phyloP scores from a whole-genome alignment of 768 basidiomycete genomes.

The Tylopilus plumbeoviolaceoides region DNA sequence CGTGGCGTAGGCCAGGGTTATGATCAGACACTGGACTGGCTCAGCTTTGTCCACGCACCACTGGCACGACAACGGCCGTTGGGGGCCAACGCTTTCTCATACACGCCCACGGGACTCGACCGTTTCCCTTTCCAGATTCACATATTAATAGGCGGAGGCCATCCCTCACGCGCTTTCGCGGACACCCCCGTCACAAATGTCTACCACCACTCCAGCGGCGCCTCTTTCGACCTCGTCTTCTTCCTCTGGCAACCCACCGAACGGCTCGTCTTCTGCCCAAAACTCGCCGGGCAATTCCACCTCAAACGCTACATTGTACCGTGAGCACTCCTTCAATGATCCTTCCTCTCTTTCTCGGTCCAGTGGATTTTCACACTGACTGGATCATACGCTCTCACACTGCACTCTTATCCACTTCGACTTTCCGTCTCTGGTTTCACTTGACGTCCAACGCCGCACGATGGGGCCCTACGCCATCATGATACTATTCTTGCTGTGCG shows the following conservation, averaged over 20 bases:
- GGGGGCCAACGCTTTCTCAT: not conserved
- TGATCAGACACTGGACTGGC: too few species aligned
- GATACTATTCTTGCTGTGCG: constrained; percentile 1
- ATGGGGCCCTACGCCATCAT: not conserved
- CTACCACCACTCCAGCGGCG: not conserved
- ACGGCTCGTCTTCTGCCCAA: not conserved
- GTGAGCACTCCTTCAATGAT: constrained; percentile 16
- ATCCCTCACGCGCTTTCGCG: not conserved
- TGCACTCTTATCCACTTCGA: not conserved
- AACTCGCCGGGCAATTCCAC: not conserved
- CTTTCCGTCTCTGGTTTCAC: not conserved
- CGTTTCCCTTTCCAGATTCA: not conserved
- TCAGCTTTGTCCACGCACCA: too few species aligned
- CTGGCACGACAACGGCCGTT: not conserved
- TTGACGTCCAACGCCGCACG: not conserved
- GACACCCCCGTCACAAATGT: constrained; percentile 9
- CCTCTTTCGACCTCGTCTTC: not conserved
- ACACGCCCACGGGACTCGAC: not conserved
- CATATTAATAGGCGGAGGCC: constrained; percentile 17
- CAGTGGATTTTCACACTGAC: constrained; percentile 17
- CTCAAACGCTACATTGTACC: constrained; percentile 25
- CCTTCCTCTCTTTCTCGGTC: not conserved
- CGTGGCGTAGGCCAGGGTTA: too few species aligned
- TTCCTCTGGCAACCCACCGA: not conserved
- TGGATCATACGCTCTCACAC: constrained; percentile 8